Base-by-base conservation (phyloP, 2,329 filamentous ascomycete genomes). In the Colletotrichum godetiae region DNA sequence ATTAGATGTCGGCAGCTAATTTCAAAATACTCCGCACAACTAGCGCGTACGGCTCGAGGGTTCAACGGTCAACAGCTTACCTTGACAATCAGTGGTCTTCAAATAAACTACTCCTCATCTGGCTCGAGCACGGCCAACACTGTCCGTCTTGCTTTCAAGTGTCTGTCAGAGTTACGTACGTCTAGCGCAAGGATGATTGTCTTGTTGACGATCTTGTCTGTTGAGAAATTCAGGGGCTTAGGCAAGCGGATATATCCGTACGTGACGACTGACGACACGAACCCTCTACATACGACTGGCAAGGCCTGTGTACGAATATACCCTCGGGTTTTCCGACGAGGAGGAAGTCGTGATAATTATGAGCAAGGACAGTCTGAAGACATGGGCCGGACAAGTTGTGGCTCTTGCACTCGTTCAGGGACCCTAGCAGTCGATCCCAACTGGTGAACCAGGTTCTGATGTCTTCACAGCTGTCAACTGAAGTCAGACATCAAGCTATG, bases 341-440 rank as follows among this genome's bases (percentile, higher is more conserved):
- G 42, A 49, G 24, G 12, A 22, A 27, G 19, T 5, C 11, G 52
- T 46, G 24, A 65, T 11, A 22, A 56, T 29, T 35, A 22, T 33
- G 11, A 42, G 24, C 33, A 29, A 31, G 49, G n/a, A 29, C 49
- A 37, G 46, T 56, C 22, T 52, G 27, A 22, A 58, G 35, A 52
- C n/a, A 66, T 55, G 27, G 65, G 37, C 35, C 24, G 24, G 22
- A 27, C 15, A 57, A 37, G 15, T 29, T 27, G 37, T 29, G 52
- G 55, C 52, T 42, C 33, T 53, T 37, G 24, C 7, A 49, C 57
- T 62, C 22, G 57, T 24, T 68, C 58, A 35, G 37, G 65, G 53
- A 69, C 33, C 70, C 70, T 73, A 59, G 70, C 70, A 56, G 66
- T 46, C 63, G 70, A 72, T 72, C 65, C 42, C 59, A 69, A 64